Evolutionary conservation across 192 early-diverging fungal genomes (phyloP).

Genomic region (Jimgerdemannia flammicorona): DNA sequence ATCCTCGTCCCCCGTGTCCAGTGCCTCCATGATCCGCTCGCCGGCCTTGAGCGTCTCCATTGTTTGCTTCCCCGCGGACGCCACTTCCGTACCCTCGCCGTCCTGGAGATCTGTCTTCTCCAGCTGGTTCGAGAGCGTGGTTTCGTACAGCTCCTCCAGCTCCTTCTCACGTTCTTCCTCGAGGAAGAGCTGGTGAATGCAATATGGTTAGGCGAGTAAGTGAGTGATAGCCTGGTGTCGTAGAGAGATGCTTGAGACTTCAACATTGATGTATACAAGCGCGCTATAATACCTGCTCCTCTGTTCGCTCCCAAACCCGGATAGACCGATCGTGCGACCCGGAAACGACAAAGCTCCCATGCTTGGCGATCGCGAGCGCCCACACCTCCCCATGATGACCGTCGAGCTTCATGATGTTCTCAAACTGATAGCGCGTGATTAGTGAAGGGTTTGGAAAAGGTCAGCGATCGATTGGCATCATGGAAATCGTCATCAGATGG

Average conservation of each 20-base stretch:
- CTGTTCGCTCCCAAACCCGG: conserved; percentile 94
- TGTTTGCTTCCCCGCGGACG: conserved; percentile 82
- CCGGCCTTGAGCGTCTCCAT: conserved; percentile 95
- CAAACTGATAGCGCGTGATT: conserved; percentile 50
- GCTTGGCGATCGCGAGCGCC: conserved; percentile 86
- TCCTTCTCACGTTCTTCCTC: conserved; percentile 97
- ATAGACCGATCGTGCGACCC: conserved; percentile 93
- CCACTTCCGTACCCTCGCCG: conserved; percentile 42
- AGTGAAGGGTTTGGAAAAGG: too few species aligned
- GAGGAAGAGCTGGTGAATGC: conserved; percentile 62
- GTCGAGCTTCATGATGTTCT: conserved; percentile 89
- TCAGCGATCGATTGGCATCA: too few species aligned
- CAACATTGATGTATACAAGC: conserved; percentile 5
- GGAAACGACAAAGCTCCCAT: conserved; percentile 85
- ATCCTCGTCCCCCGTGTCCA: conserved; percentile 88
- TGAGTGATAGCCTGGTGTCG: too few species aligned
- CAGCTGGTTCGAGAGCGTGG: conserved; percentile 62
- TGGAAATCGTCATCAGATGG: neutral
- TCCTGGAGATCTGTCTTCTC: conserved; percentile 49
- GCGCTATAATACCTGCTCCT: conserved; percentile 60
- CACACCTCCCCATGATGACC: conserved; percentile 95
- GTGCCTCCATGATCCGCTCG: conserved; percentile 89
- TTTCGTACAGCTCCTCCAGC: conserved; percentile 87
- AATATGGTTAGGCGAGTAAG: too few species aligned
- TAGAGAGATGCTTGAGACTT: too few species aligned